Evolutionary conservation across 495 filamentous ascomycete species (phyloP).

Genomic region (Hypoxylon lenormandii): DNA sequence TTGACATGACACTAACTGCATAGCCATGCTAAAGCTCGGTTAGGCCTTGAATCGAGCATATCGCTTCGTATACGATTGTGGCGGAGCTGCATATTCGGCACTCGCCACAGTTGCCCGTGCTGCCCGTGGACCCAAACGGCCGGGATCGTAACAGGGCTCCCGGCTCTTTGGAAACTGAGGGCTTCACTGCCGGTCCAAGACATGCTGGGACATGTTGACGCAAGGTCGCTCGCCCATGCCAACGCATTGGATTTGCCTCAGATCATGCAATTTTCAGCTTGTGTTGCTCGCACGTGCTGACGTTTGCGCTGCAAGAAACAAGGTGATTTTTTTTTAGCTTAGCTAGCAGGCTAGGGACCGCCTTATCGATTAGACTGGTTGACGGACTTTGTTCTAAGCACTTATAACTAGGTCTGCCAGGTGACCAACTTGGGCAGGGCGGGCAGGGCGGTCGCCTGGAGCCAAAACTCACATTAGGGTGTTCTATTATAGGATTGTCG

Average conservation of each 20-base stretch:
- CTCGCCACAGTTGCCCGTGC: constrained; percentile 39
- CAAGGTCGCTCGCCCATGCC: constrained; percentile 21
- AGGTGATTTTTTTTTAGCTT: background rate
- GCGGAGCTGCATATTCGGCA: constrained; percentile 47
- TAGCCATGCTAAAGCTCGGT: constrained; percentile 24
- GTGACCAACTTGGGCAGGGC: constrained; percentile 1
- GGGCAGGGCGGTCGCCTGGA: constrained; percentile 11
- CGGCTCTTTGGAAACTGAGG: constrained; percentile 24
- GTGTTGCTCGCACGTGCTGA: constrained; percentile 17
- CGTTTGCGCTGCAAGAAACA: constrained; percentile 6
- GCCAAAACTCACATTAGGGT: constrained; percentile 15
- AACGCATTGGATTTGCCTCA: constrained; percentile 36
- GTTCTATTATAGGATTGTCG: constrained; percentile 26
- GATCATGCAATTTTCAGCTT: constrained; percentile 51
- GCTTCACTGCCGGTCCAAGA: constrained; percentile 8
- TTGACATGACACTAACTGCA: constrained; percentile 40
- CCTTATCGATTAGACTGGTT: constrained; percentile 12
- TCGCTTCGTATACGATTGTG: constrained; percentile 45
- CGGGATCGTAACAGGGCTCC: constrained; percentile 29
- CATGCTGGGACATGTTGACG: constrained; percentile 21
- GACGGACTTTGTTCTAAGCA: background rate
- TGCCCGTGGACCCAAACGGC: constrained; percentile 31
- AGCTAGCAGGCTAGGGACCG: constrained; percentile 14
- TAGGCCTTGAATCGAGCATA: constrained; percentile 8
- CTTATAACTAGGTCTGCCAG: background rate